These are phyloP conservation scores for Parascedosporium putredinis DNA, from an alignment of 2,329 filamentous ascomycete species.

Conservation along the genomic window DNA sequence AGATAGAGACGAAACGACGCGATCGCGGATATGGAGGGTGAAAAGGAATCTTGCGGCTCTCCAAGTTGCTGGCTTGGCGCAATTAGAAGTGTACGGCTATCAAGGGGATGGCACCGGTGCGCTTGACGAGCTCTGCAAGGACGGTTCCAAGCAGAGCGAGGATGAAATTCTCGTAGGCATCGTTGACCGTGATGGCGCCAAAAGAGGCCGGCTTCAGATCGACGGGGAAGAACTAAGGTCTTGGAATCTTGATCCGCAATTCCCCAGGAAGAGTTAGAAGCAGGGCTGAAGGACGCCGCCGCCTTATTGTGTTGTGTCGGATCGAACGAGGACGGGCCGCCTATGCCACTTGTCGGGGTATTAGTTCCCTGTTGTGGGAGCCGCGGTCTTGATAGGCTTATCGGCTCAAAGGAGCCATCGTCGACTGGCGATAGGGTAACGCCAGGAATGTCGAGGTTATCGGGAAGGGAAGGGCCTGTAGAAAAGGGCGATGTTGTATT, in stretches of 20 bases:
- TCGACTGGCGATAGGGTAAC: constrained; percentile 34
- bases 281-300: constrained; percentile 24
- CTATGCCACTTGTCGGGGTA: constrained; percentile 24
- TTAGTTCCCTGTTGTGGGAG: constrained; percentile 27
- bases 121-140: constrained; percentile 37
- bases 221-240: constrained; percentile 22
- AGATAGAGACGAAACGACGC: constrained; percentile 45
- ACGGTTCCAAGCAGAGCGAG: constrained; percentile 40
- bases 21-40: constrained; percentile 18
- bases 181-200: constrained; percentile 25
- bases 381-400: constrained; percentile 34
- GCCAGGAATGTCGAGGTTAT: constrained; percentile 31
- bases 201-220: constrained; percentile 22
- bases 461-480: constrained; percentile 19
- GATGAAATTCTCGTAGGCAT: constrained; percentile 44
- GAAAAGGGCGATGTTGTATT: constrained; percentile 13
- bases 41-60: background rate
- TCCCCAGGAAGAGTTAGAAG: constrained; percentile 32
- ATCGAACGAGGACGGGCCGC: background rate
- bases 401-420: constrained; percentile 40
- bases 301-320: background rate
- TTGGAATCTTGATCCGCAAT: constrained; percentile 10
- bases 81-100: constrained; percentile 41
- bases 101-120: constrained; percentile 40
- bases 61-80: background rate